A percentile compares a stretch with the other conserved stretches of the same genome.
Evolutionary conservation across 164 flowering plant species (phyloP).

Genomic region (Dillenia suffruticosa): DNA sequence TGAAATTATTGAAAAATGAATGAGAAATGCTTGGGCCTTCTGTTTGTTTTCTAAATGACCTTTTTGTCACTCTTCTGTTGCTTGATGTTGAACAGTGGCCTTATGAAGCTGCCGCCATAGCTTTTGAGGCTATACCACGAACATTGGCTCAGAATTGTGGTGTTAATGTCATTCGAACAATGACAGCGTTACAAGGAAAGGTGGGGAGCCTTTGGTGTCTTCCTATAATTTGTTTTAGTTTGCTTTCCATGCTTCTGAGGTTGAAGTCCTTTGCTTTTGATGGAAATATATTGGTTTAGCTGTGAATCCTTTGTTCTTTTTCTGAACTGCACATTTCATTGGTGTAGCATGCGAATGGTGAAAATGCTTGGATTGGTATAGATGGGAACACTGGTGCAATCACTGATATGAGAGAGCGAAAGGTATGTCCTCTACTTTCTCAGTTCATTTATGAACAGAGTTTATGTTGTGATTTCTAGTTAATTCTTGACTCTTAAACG

Average conservation of each 20-base stretch:
- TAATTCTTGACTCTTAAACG: no score
- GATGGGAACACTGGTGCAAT: constrained; percentile 92
- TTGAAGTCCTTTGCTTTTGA: no score
- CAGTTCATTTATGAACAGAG: no score
- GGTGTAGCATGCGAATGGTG: constrained; percentile 90
- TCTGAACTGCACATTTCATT: not conserved
- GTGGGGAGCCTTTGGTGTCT: constrained; percentile 18
- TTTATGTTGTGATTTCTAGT: no score
- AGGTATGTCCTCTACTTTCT: constrained; percentile 33
- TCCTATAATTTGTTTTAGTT: not conserved
- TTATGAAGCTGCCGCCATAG: constrained; percentile 98
- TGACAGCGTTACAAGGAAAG: constrained; percentile 98
- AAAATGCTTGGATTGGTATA: constrained; percentile 92
- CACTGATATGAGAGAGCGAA: constrained; percentile 77
- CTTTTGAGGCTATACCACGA: constrained; percentile 98
- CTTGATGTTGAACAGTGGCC: constrained; percentile 69
- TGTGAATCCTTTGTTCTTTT: not conserved
- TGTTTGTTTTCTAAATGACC: not conserved
- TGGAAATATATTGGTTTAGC: constrained; percentile 1
- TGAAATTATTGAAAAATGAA: not conserved
- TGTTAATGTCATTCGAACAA: constrained; percentile 87
- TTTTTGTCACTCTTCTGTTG: no score
- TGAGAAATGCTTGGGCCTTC: not conserved
- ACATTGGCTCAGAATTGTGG: constrained; percentile 97
- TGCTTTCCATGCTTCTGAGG: not conserved